A percentile compares a stretch with the other conserved stretches of the same genome.
phyloP scores from a whole-genome alignment of 1,139 yeast species.

The Yamadazyma conglobata region DNA sequence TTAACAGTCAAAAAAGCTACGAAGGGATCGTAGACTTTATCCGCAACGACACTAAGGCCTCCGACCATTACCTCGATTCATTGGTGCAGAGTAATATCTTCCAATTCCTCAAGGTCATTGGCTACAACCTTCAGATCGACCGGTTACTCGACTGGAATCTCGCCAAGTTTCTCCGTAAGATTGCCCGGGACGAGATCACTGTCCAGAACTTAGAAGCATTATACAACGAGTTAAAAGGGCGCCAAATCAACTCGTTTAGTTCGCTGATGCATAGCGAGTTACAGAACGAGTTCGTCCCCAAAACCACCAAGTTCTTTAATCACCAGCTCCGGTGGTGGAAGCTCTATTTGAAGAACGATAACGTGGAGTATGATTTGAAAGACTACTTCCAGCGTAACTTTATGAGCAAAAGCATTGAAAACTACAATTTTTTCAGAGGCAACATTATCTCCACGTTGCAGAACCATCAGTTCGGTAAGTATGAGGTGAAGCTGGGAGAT shows the following conservation, averaged over 20 bases:
- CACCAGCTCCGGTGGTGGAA: conserved; percentile 42
- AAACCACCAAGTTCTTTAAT: conserved; percentile 27
- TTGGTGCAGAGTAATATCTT: conserved; percentile 35
- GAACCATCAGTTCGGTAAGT: conserved; percentile 21
- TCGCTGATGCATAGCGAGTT: conserved; percentile 36
- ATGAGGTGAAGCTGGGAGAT: conserved; percentile 9
- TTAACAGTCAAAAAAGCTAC: conserved; percentile 28
- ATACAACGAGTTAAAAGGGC: conserved; percentile 16
- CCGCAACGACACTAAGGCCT: conserved; percentile 30
- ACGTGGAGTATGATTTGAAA: conserved; percentile 44
- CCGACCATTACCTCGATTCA: conserved; percentile 27
- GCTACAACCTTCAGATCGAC: conserved; percentile 23
- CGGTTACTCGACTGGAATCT: conserved; percentile 24
- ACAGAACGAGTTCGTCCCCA: conserved; percentile 33
- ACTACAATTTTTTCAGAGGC: conserved; percentile 37
- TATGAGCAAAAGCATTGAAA: conserved; percentile 40
- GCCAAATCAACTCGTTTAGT: conserved; percentile 29
- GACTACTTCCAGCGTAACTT: conserved; percentile 35
- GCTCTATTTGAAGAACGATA: conserved; percentile 42
- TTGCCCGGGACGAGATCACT: conserved; percentile 12
- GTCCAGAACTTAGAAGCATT: conserved; percentile 12
- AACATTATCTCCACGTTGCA: conserved; percentile 29
- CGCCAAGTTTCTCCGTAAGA: conserved; percentile 17
- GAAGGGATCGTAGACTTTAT: conserved; percentile 32
- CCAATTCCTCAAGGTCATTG: conserved; percentile 32